Base-by-base conservation (phyloP, 2,329 filamentous ascomycete genomes). In the Malbranchea zuffiana region DNA sequence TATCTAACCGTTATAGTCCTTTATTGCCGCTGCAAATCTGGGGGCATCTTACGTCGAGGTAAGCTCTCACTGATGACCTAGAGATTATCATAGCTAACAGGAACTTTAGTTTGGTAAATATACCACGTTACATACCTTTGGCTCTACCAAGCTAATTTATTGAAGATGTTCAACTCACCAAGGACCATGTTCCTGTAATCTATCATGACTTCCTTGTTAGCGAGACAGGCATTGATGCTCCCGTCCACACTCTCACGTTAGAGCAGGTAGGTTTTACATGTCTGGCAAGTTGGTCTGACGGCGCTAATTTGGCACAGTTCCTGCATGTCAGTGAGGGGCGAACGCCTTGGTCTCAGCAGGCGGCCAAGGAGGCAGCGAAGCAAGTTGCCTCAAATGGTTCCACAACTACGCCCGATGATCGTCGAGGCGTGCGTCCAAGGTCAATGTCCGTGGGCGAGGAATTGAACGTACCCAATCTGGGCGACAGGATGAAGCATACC, bases 171-270 rank as follows among this genome's bases (percentile, higher is more conserved):
- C 90, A 98, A 56, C 68, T 98, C 25, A 98, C 90, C n/a, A 98
- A 98, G 54, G 90, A 98, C 55, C 86, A 92, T 51, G 86, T 98
- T 1, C 90, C 90, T 0, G 88, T 98, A 46, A 94, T 98, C 51
- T 98, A 98, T 55, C 90, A 98, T 55, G 90, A 98, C 59, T 98
- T 98, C 53, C 69, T 96, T 10, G 90, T 98, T 56, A 94, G 86
- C 54, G 90, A 98, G 62, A 96, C 90, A 0, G 90, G 92, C 6
- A 90, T 95, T 37, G 90, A 98, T 54, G 90, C 90, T 0, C 90
- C 90, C 0, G 88, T 98, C 1, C 90, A 98, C 55, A 93, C 85
- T 0, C 67, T 98, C 45, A 98, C 90, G 0, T 65, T 96, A 3
- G 88, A 98, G 53, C 90, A 95, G 68, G 53, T 56, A 37, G 28